Base-by-base conservation (phyloP, 768 basidiomycete species). In the Trametes cingulata region DNA sequence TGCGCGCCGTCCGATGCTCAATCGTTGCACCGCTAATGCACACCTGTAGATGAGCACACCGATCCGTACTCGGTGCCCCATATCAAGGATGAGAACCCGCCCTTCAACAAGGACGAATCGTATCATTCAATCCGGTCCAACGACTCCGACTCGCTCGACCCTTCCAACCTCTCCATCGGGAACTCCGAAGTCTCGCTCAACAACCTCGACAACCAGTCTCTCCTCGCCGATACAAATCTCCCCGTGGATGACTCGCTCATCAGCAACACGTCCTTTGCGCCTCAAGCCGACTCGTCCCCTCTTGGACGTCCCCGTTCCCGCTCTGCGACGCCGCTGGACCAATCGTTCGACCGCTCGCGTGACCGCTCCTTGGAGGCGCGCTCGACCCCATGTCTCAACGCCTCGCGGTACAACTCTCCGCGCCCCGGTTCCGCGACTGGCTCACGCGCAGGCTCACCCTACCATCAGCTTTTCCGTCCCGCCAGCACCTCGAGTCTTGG, bases 121-220 rank as follows among this genome's bases (percentile, higher is more conserved):
- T 67, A 68, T 36, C 45, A 49, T 6, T 63, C 61, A 10, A 33
- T 57, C 15, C 35, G 56, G 51, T 71, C 71, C 15, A 48, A 52
- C 22, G 65, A 67, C 15, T 62, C 62, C 15, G 56, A 58, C 41
- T 56, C 50, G 43, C 58, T 66, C 37, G 66, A 59, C 51, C 66
- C 65, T 1, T 64, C 64, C 37, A 65, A 65, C 27, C 45, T 59
- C 0, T 65, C 71, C 15, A 72, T 76, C n/a, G 74, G 72, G 24
- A 71, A 73, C 43, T 75, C 74, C 12, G 76, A 76, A 48, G 69
- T 76, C 19, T 75, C 74, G 2, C 62, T 75, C 9, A 71, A 69
- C 24, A 73, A 70, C 25, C 49, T 79, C 22, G 73, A 74, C 49
- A 69, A 66, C 45, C 55, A 56, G 4, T 63, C 61, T 3, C 47